Evolutionary conservation across 2,329 filamentous ascomycete species (phyloP).

Genomic region (Hypoxylon sp.): DNA sequence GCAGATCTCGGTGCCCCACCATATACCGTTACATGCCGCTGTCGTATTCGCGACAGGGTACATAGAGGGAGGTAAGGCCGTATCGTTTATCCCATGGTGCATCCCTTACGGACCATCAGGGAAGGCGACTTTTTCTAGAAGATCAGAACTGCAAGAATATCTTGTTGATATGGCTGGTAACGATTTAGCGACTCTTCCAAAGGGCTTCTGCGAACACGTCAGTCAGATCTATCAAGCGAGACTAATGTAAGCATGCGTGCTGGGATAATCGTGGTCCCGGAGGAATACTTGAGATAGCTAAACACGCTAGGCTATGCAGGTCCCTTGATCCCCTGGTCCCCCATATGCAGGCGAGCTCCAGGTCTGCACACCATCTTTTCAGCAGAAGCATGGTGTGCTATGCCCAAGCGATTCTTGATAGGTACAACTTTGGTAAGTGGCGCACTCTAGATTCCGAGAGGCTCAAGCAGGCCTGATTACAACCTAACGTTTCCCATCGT

Average conservation of each 20-base stretch:
- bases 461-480: conserved; percentile 19
- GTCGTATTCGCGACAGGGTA: conserved; percentile 25
- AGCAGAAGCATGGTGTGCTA: conserved; percentile 7
- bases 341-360: conserved; percentile 35
- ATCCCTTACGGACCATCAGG: neutral
- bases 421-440: conserved; percentile 29
- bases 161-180: neutral
- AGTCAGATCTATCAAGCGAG: conserved; percentile 14
- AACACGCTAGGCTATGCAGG: conserved; percentile 41
- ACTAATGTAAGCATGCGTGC: conserved; percentile 13
- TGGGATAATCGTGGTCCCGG: conserved; percentile 32
- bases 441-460: conserved; percentile 26
- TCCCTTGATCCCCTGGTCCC: conserved; percentile 38
- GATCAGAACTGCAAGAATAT: neutral
- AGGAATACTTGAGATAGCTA: conserved; percentile 11
- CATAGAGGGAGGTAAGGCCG: neutral
- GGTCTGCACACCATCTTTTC: conserved; percentile 26
- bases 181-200: neutral
- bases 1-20: conserved; percentile 21
- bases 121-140: neutral
- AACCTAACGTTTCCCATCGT: conserved; percentile 14
- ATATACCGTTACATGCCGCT: conserved; percentile 35
- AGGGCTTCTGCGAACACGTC: conserved; percentile 16
- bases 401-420: conserved; percentile 16
- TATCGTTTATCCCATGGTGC: conserved; percentile 7